These are phyloP conservation scores for Xylariaceae sp. DNA, from an alignment of 2,329 filamentous ascomycete species.

Conservation along the genomic window DNA sequence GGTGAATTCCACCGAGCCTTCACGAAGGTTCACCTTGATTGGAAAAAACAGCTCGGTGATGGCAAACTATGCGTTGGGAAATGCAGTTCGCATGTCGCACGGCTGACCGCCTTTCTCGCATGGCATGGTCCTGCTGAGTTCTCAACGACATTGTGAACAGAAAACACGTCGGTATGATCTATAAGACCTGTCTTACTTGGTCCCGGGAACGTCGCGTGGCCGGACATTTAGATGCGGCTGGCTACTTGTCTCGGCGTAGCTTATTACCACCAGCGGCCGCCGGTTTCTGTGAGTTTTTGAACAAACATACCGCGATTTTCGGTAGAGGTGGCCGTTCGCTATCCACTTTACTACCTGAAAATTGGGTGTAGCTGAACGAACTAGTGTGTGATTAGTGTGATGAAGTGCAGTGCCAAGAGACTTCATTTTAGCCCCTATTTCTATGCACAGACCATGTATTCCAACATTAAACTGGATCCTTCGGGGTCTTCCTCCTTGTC, in stretches of 20 bases:
- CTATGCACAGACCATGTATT: too few species aligned
- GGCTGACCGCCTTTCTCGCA: conserved; percentile 17
- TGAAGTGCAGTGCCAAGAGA: too few species aligned
- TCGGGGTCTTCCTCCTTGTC: too few species aligned
- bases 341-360: too few species aligned
- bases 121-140: conserved; percentile 10
- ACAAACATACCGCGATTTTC: too few species aligned
- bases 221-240: not conserved
- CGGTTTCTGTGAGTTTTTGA: not conserved
- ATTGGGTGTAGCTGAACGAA: too few species aligned
- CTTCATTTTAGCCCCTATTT: too few species aligned
- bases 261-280: not conserved
- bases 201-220: not conserved
- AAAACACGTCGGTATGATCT: conserved; percentile 1
- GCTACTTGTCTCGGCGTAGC: conserved; percentile 7
- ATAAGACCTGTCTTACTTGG: not conserved
- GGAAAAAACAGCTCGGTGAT: not conserved
- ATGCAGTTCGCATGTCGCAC: conserved; percentile 11
- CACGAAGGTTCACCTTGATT: conserved; percentile 5
- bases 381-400: too few species aligned
- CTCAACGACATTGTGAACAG: conserved; percentile 2
- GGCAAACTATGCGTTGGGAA: conserved; percentile 1
- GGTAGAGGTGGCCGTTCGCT: too few species aligned
- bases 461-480: too few species aligned
- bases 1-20: conserved; percentile 21